Conservation (phyloP, 164 flowering plant genomes). For the Chloranthus sessilifolius region DNA sequence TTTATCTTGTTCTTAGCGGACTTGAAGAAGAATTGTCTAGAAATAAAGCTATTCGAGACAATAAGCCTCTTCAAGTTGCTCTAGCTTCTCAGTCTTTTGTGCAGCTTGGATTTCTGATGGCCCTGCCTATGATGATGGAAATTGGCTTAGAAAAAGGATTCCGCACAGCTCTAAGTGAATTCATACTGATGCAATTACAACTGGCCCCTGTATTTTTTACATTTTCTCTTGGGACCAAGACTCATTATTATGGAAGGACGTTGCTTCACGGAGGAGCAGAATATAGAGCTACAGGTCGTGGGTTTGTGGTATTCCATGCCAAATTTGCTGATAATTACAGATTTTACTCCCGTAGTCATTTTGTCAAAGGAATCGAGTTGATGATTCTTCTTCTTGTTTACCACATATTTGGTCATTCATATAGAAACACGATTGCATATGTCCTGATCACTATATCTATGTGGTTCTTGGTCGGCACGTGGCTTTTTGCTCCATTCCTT, state of each 20-base stretch:
- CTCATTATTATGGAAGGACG: conserved; percentile 94
- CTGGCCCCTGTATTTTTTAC: conserved; percentile 96
- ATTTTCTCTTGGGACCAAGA: conserved; percentile 94
- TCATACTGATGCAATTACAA: conserved; percentile 89
- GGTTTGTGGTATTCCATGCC: conserved; percentile 96
- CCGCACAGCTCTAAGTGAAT: conserved; percentile 85
- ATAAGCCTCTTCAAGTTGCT: conserved; percentile 82
- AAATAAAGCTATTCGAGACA: conserved; percentile 48
- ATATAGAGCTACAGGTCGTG: conserved; percentile 90
- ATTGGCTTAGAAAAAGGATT: conserved; percentile 91
- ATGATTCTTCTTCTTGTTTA: conserved; percentile 84
- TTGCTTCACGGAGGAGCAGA: conserved; percentile 97
- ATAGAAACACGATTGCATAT: conserved; percentile 65
- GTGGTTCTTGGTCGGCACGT: conserved; percentile 99
- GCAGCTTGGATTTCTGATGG: conserved; percentile 88
- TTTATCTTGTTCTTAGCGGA: conserved; percentile 98
- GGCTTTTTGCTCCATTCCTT: conserved; percentile 98
- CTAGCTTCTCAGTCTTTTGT: conserved; percentile 96
- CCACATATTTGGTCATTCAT: conserved; percentile 68
- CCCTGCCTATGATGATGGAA: conserved; percentile 98
- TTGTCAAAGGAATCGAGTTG: conserved; percentile 90
- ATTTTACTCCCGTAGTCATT: conserved; percentile 93
- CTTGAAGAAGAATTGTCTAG: conserved; percentile 62
- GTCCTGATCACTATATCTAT: conserved; percentile 75
- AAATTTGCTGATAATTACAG: conserved; percentile 96